Conservation (phyloP, 1,139 yeast species). For the Geotrichum siamense region DNA sequence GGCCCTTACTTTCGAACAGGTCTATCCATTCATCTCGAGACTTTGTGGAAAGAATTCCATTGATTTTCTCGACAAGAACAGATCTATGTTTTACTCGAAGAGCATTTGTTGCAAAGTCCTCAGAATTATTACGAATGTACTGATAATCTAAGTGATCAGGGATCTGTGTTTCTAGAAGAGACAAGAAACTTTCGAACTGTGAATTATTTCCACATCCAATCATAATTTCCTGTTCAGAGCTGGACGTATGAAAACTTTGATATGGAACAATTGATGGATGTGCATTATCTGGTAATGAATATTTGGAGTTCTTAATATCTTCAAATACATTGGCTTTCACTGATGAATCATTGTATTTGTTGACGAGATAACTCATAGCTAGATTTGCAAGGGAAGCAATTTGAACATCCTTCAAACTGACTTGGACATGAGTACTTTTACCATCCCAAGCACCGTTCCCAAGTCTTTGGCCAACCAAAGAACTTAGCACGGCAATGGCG, state of each 20-base stretch:
- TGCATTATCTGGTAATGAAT: slow-evolving; percentile 5
- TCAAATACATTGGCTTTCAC: background rate
- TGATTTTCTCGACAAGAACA: slow-evolving; percentile 33
- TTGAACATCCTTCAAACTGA: slow-evolving; percentile 38
- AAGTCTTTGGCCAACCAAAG: slow-evolving; percentile 25
- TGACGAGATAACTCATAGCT: slow-evolving; percentile 19
- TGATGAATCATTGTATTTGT: background rate
- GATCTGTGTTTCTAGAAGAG: background rate
- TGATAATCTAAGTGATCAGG: background rate
- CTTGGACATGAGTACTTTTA: slow-evolving; percentile 33
- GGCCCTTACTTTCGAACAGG: slow-evolving; percentile 24
- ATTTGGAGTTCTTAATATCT: slow-evolving; percentile 2
- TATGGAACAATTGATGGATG: slow-evolving; percentile 42
- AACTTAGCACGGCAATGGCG: slow-evolving; percentile 1
- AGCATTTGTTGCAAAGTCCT: slow-evolving; percentile 35
- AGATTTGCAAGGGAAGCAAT: slow-evolving; percentile 39
- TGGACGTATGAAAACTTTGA: slow-evolving; percentile 32
- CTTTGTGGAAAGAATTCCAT: slow-evolving; percentile 27
- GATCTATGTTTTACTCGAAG: slow-evolving; percentile 35
- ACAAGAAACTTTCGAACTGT: slow-evolving; percentile 1
- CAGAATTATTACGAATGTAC: slow-evolving; percentile 17
- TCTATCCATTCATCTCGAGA: slow-evolving; percentile 36
- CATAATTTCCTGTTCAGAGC: slow-evolving; percentile 2
- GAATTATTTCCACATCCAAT: slow-evolving; percentile 6
- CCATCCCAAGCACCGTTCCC: slow-evolving; percentile 34